Evolutionary conservation across 306 rosid genomes (phyloP), one percentile per base, ranked within the genome.

Genomic region (Dalbergia oliveri): DNA sequence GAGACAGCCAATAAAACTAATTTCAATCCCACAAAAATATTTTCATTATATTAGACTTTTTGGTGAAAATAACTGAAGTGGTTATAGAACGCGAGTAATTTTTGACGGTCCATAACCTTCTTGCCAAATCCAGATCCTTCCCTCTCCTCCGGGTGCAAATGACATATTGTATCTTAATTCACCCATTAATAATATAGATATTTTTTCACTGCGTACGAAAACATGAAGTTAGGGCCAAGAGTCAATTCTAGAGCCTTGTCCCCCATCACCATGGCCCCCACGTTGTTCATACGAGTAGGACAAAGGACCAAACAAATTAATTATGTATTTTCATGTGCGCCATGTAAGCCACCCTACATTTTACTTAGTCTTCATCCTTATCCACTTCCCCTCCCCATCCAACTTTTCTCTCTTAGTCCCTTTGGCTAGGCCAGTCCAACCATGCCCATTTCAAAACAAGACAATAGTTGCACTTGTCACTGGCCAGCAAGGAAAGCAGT

Each of bases 351-450:
- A 15, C 58, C 35, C 37, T 16, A 41, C 71, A 66, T 66, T 41
- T 65, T 15, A 74, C 88, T 63, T 23, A 57, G 84, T 86, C 82
- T 75, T 81, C 86, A 62, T 84, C 73, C 89, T 91, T 89, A 90
- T 90, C 94, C 90, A 53, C 49, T 23, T 11, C 41, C 33, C 14
- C 2, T 7, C 5, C 41, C 9, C 7, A n/a, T 45, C 62, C 67
- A 31, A 78, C 11, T 72, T 4, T 6, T 4, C 18, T n/a, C n/a
- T 9, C 47, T 11, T 6, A 13, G 8, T 5, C 23, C 8, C 60
- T 23, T 16, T 19, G 1, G 0, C 16, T 1, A 14, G 6, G 13
- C 15, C 57, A 50, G 57, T 50, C 14, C 57, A 49, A 6, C 16
- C 0, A 50, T 50, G 15, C 57, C 53, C 56, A 51, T 3, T 0